Conservation (phyloP, 1,139 yeast genomes). For the Eremothecium gossypii region DNA sequence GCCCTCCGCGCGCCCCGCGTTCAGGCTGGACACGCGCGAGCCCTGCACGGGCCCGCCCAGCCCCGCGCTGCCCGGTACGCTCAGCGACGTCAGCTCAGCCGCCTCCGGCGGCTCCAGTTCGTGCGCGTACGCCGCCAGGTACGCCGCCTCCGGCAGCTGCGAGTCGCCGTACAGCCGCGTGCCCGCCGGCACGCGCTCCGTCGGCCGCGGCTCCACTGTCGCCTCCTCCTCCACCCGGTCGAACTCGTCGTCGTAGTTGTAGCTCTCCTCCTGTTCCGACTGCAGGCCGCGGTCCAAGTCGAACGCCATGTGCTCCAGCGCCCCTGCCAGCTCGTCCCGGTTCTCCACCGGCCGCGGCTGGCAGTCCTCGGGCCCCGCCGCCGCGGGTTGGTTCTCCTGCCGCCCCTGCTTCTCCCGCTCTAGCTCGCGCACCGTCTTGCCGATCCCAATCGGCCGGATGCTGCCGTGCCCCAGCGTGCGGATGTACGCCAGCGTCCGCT, state of each 20-base stretch:
- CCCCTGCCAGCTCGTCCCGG: not conserved
- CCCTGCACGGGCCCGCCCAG: slow-evolving; percentile 1
- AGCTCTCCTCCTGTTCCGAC: slow-evolving; percentile 7
- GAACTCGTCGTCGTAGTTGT: slow-evolving; percentile 7
- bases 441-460: slow-evolving; percentile 24
- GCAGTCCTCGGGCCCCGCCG: slow-evolving; percentile 1
- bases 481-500: slow-evolving; percentile 7
- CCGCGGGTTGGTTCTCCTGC: slow-evolving; percentile 13
- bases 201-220: slow-evolving; percentile 1
- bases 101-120: slow-evolving; percentile 7
- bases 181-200: slow-evolving; percentile 1
- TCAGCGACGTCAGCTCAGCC: slow-evolving; percentile 16
- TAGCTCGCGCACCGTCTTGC: slow-evolving; percentile 15
- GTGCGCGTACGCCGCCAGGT: no score
- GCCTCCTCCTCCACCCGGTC: slow-evolving; percentile 4
- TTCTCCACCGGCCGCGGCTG: slow-evolving; percentile 2
- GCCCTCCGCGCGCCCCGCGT: slow-evolving; percentile 2
- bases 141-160: slow-evolving; percentile 12
- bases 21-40: slow-evolving; percentile 6
- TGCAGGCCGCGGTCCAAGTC: slow-evolving; percentile 3
- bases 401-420: slow-evolving; percentile 11
- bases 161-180: slow-evolving; percentile 6
- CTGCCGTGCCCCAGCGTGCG: slow-evolving; percentile 18
- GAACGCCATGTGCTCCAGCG: slow-evolving; percentile 10
- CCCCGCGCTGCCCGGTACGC: slow-evolving; percentile 15